Conservation (phyloP, 768 basidiomycete species). For the Sarcodon aspratus region DNA sequence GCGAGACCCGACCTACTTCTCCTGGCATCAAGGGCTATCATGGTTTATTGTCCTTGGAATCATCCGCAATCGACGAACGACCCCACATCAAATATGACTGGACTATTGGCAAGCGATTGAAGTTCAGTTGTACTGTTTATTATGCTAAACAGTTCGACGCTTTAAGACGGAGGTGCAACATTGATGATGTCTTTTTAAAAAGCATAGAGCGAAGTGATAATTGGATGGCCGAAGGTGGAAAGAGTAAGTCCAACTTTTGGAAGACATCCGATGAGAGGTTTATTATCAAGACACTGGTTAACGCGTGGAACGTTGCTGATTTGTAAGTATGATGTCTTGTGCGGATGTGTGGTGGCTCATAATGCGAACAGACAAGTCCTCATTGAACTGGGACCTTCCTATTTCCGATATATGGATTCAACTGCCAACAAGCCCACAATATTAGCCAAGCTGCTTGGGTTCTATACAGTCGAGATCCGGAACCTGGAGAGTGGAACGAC, state of each 20-base stretch:
- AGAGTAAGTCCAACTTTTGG: conserved; percentile 76
- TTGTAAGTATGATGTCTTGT: conserved; percentile 34
- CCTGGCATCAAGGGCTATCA: conserved; percentile 30
- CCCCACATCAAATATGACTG: conserved; percentile 82
- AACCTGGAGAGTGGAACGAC: conserved; percentile 58
- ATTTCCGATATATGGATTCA: conserved; percentile 68
- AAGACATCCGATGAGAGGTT: conserved; percentile 69
- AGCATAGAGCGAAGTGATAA: conserved; percentile 48
- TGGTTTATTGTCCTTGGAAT: conserved; percentile 29
- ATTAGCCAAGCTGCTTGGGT: conserved; percentile 71
- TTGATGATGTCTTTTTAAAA: conserved; percentile 43
- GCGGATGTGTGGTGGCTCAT: neutral
- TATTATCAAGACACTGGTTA: conserved; percentile 78
- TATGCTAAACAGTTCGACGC: conserved; percentile 74
- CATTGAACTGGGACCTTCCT: conserved; percentile 65
- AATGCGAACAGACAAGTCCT: conserved; percentile 50
- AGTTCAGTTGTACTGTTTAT: conserved; percentile 74
- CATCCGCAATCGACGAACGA: conserved; percentile 43
- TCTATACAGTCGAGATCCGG: conserved; percentile 68
- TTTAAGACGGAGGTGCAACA: conserved; percentile 53
- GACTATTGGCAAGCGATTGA: conserved; percentile 62
- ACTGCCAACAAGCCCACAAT: conserved; percentile 57
- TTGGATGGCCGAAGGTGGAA: conserved; percentile 73
- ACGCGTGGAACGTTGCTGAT: conserved; percentile 82
- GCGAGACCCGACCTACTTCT: conserved; percentile 23